These are phyloP conservation scores for Dothistroma pini DNA, from an alignment of 2,329 filamentous ascomycete genomes.

Conservation along the genomic window DNA sequence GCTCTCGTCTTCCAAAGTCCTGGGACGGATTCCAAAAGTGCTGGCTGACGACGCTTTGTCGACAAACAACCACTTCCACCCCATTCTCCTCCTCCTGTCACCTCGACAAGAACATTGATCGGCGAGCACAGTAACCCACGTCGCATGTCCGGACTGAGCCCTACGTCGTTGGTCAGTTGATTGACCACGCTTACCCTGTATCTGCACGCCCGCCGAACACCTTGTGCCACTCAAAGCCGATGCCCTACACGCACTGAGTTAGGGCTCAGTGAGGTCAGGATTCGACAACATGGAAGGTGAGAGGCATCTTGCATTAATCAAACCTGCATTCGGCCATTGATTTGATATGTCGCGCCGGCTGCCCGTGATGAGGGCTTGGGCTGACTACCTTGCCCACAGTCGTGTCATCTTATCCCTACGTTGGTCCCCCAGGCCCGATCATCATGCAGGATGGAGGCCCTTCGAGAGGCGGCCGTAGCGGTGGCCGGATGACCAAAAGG, in stretches of 20 bases:
- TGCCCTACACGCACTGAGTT: not conserved
- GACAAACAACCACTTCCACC: not conserved
- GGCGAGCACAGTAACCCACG: not conserved
- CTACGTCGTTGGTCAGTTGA: not conserved
- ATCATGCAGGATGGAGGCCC: conserved; percentile 9
- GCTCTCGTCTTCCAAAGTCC: not conserved
- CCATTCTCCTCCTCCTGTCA: not conserved
- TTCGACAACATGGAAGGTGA: conserved; percentile 3
- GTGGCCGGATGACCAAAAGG: conserved; percentile 7
- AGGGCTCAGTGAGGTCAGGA: not conserved
- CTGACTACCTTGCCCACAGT: conserved; percentile 3
- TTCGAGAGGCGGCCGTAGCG: not conserved
- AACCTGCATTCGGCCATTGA: not conserved
- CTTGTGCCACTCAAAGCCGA: not conserved
- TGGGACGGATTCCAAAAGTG: not conserved
- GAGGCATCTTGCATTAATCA: not conserved
- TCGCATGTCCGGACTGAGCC: not conserved
- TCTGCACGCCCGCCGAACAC: not conserved
- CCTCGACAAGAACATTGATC: not conserved
- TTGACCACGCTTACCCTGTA: not conserved
- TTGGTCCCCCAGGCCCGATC: conserved; percentile 1
- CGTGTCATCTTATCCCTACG: conserved; percentile 8
- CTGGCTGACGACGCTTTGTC: not conserved
- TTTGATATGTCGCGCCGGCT: not conserved
- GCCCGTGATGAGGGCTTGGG: conserved; percentile 2